Evolutionary conservation across 1,284 basidiomycete species (phyloP), one percentile per base, ranked within the genome.

Genomic region (Cerioporus squamosus): DNA sequence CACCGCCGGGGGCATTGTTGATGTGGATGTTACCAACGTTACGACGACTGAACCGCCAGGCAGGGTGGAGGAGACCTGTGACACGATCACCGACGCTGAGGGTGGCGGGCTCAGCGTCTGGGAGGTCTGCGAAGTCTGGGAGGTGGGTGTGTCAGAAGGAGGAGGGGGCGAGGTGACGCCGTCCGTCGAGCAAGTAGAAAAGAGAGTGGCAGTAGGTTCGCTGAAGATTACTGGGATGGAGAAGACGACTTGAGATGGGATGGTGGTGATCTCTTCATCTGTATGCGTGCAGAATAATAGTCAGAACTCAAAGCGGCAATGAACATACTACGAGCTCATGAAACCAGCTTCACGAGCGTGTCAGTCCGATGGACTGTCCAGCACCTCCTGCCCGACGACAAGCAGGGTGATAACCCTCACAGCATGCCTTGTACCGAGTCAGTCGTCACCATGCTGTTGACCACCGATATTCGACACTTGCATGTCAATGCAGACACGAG

Each of bases 181-280:
- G 33, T 29, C 33, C 33, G 59, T 53, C 2, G 66, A 43, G 51
- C 69, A 71, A 15, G 68, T 43, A 18, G 65, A 63, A 47, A 68
- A 71, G 22, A 68, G 63, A 14, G 69, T 71, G 39, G 53, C 44
- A n/a, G 64, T 69, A 5, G 69, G 65, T 17, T 53, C 26, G 18
- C 54, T 49, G 24, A 57, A 45, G 15, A 63, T 66, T 23, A 66
- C 38, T 20, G 63, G 46, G 36, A 67, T 53, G 15, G 62, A 51
- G 20, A 64, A 49, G 17, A 65, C 55, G 12, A 66, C 29, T 17
- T 65, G 68, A 2, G 67, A 64, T 22, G 66, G 63, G 5, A 65
- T 50, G 2, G 65, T 67, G 33, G 56, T 60, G 23, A 62, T 45
- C 18, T 61, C 62, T 22, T 61, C 65, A n/a, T 43, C 64, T 67